These are phyloP conservation scores for Microcos paniculata DNA, from an alignment of 345 rosid genomes.

Conservation along the genomic window DNA sequence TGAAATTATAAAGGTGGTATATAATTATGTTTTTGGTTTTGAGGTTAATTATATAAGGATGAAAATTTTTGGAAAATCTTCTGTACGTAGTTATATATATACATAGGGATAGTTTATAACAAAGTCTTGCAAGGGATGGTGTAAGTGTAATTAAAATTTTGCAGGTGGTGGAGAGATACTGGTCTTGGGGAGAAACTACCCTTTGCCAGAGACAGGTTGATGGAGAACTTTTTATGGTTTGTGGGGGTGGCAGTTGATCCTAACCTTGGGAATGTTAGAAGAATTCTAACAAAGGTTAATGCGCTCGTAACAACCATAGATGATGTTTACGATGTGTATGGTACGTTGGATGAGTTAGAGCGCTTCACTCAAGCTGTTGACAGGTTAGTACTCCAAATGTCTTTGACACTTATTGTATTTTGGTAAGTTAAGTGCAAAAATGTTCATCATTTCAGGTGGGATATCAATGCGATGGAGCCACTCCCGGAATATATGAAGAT, in stretches of 20 bases:
- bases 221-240: constrained; percentile 27
- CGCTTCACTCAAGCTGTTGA: constrained; percentile 25
- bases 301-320: constrained; percentile 29
- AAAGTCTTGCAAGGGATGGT: too few relatives aligned
- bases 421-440: neutral
- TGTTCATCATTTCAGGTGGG: constrained; percentile 37
- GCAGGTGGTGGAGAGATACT: neutral
- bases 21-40: too few relatives aligned
- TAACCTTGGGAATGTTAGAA: constrained; percentile 25
- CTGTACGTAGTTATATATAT: too few relatives aligned
- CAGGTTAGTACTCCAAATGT: neutral
- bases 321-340: constrained; percentile 43
- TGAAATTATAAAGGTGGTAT: too few relatives aligned
- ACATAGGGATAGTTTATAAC: too few relatives aligned
- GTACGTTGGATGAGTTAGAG: constrained; percentile 35
- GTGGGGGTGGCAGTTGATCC: constrained; percentile 27
- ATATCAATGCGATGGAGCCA: constrained; percentile 24
- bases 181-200: constrained; percentile 15
- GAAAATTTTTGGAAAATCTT: too few relatives aligned
- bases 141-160: too few relatives aligned
- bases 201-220: constrained; percentile 28
- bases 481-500: constrained; percentile 45
- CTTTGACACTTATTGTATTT: too few relatives aligned
- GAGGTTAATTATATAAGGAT: too few relatives aligned
- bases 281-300: constrained; percentile 20